Evolutionary conservation across 495 filamentous ascomycete genomes (phyloP).

Genomic region (Podospora fimiseda): DNA sequence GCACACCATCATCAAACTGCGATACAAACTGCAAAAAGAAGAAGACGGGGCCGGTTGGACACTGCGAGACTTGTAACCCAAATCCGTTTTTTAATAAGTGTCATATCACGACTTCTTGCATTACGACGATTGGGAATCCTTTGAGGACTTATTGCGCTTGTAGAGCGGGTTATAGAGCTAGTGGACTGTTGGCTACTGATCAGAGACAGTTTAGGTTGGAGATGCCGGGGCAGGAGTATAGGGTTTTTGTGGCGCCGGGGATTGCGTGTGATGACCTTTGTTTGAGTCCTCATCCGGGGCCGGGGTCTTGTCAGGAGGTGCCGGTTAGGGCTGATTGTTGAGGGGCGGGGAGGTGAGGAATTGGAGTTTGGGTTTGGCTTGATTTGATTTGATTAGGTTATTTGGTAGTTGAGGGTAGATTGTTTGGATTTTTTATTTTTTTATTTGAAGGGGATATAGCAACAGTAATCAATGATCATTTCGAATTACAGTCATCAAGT

Average conservation of each 20-base stretch:
- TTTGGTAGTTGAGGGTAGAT: too few species aligned
- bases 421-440: too few species aligned
- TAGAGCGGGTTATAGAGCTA: constrained; percentile 18
- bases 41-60: not conserved
- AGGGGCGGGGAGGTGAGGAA: too few species aligned
- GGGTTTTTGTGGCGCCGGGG: constrained; percentile 20
- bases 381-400: too few species aligned
- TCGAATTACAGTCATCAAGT: too few species aligned
- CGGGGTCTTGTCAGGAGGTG: constrained; percentile 18
- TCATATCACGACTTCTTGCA: constrained; percentile 22
- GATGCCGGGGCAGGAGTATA: constrained; percentile 17
- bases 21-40: constrained; percentile 5
- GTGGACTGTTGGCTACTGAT: constrained; percentile 10
- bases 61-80: constrained; percentile 17
- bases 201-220: constrained; percentile 17
- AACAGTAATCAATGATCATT: too few species aligned
- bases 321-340: constrained; percentile 16
- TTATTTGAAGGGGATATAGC: too few species aligned
- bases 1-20: constrained; percentile 9
- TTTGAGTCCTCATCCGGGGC: constrained; percentile 12
- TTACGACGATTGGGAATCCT: constrained; percentile 1
- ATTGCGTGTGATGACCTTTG: constrained; percentile 19
- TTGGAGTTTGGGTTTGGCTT: too few species aligned
- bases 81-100: constrained; percentile 23
- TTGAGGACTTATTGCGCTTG: constrained; percentile 18